Base-by-base conservation (phyloP, 2,329 filamentous ascomycete genomes). In the Colletotrichum musae region DNA sequence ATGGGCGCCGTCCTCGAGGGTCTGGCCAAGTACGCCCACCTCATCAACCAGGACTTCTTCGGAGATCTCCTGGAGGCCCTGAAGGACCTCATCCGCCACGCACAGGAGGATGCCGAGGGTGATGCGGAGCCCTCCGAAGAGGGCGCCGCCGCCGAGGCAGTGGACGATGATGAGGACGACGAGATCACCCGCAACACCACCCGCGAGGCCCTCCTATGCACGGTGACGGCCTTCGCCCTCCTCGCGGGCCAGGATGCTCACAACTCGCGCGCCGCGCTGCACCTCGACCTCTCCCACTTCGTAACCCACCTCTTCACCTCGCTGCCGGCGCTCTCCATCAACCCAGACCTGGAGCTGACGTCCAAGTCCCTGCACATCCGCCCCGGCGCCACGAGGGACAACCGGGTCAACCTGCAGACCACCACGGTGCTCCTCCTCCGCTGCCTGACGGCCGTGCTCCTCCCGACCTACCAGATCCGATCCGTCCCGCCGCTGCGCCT, bases 41-140 rank as follows among this genome's bases (percentile, higher is more conserved):
- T 99, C 69, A 99, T 99, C 86, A 99, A 99, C 83, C 94, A 99
- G 77, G 94, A 99, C 78, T 98, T 99, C 85, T 99, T 99, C 75
- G 96, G 95, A 32, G 96, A 99, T 77, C 87, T 99, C 36, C 88
- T 99, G 12, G 96, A 98, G 81, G 95, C 94, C 0, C 86, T 99
- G 47, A 97, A 97, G 80, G 96, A 99, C 72, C 88, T 99, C 52
- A 95, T 98, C 75, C 89, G 90, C 4, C 89, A 95, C 73, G 92
- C 93, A 60, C 88, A 92, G 75, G 85, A 86, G 0, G 84, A 87
- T 16, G 82, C 83, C 15, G 81, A 82, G 2, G 77, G 74, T 3
- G 78, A 78, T 0, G 83, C 85, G 2, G 84, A 86, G 1, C 79
- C 84, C 4, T 76, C 73, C 7, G 73, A 74, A 13, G 72, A 72